These are phyloP conservation scores for Bigelowiella natans DNA, from an alignment of 78 protist species.

Conservation along the genomic window DNA sequence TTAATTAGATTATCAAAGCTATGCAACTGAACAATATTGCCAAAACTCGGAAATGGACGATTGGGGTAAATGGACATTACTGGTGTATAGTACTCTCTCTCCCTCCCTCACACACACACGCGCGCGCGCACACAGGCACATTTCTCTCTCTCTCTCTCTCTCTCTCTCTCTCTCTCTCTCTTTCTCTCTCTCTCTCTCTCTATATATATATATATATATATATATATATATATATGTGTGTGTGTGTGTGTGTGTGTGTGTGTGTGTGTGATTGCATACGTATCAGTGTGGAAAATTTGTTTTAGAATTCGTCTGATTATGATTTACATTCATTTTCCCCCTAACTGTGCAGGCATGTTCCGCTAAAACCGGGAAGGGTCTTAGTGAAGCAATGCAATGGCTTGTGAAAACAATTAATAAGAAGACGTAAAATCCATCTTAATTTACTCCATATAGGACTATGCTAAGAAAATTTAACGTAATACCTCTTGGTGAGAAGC, in stretches of 20 bases:
- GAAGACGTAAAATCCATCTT: not conserved
- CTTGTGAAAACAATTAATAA: not conserved
- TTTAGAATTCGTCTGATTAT: too few species aligned
- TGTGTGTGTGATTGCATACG: not conserved
- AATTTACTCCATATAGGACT: not conserved
- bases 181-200: too few species aligned
- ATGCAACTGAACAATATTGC: not conserved
- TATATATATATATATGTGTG: not conserved
- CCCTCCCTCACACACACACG: too few species aligned
- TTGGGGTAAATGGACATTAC: not conserved
- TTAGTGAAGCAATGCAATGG: slow-evolving; percentile 54
- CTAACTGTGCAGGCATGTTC: slow-evolving; percentile 49
- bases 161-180: too few species aligned
- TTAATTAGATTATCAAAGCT: not conserved
- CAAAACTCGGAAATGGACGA: not conserved
- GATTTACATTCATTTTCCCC: too few species aligned
- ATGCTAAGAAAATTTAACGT: not conserved
- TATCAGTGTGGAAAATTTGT: too few species aligned
- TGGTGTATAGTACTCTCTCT: not conserved
- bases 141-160: too few species aligned
- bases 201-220: not conserved
- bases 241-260: not conserved
- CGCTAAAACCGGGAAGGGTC: slow-evolving; percentile 57
- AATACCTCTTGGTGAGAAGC: not conserved
- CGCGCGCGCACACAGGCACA: too few species aligned